Base-by-base conservation (phyloP, 495 filamentous ascomycete species). In the Aspergillus bridgeri region DNA sequence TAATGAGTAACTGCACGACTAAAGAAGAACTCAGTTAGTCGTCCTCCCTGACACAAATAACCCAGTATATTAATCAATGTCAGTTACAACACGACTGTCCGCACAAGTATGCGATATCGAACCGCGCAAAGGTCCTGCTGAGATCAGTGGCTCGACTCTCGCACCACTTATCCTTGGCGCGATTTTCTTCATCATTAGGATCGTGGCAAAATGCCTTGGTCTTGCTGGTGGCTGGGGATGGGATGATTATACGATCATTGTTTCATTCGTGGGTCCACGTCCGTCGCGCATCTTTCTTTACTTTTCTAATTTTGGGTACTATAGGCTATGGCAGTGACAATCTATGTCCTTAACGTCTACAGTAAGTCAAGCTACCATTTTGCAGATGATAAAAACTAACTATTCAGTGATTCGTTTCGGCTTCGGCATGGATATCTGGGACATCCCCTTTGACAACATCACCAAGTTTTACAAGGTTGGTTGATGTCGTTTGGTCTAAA, bases 151-250 rank as follows among this genome's bases (percentile, higher is more conserved):
- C 3, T 42, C 57, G 15, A 66, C 65, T 7, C 17, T 71, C 9
- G 24, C 61, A 0, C 69, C 69, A 17, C 45, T 69, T 1, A 58
- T 70, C 23, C 44, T 72, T 15, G 62, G 61, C 1, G 61, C 62
- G 2, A 42, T 72, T 17, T 65, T 72, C 20, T 72, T 72, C 29
- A 20, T 56, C 5, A 50, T 57, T 5, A 61, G 70, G 27, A 63
- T 71, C 1, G 23, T 56, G 5, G 68, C 70, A 15, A 73, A 73
- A 56, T 25, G 51, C 22, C 53, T 53, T n/a, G 59, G 64, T 21
- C 65, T 73, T 21, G 68, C 58, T 3, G 68, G 70, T 8, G 68
- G 66, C n/a, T 73, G 68, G 70, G 70, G 70, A 19, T 56, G 54
- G 44, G 70, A 73, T 48, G 68, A 73, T 48, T 65, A 59, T 46